Evolutionary conservation across 352 stramenopile genomes (phyloP), one percentile per base, ranked within the genome.

Genomic region (Phytophthora crassamura): DNA sequence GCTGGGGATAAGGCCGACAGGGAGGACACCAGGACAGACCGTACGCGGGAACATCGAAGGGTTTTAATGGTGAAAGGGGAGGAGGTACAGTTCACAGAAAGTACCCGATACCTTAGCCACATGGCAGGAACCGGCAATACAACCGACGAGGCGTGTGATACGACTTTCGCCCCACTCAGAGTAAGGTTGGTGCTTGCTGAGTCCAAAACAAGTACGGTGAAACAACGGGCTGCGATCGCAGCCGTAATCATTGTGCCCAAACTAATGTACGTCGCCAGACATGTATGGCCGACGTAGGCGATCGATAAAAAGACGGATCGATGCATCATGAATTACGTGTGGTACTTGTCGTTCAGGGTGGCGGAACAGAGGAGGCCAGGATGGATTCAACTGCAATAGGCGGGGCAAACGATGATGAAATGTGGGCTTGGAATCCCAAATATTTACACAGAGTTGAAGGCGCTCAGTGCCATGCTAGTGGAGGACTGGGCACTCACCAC

Each of bases 211-310:
- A 57, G 46, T 10, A 52, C 30, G 2, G 39, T 12, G 0, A 25
- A 65, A 12, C 30, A 65, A 8, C 36, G 47, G 3, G n/a, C 57
- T 0, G 8, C n/a, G 1, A 65, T 58, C 2, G 57, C 46, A 0
- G 45, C 57, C 2, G 36, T 47, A 9, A 47, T 58, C 7, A 58
- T 65, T 5, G 7, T 65, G 1, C 54, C 54, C 0, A 62, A 48
- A 7, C 5, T 62, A 6, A 2, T 62, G 15, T 62, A 49, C 22
- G 57, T 58, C 2, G 39, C 28, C 0, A 15, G 57, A 4, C 46
- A 58, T n/a, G 55, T 45, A 3, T 63, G 55, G 45, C 55, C 45
- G 1, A 42, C 34, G 3, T 33, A 32, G 10, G 35, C 39, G 9
- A 8, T 42, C 0, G 7, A 34, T 1, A 16, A 22, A n/a, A 0